Evolutionary conservation across 1,284 basidiomycete genomes (phyloP).

Genomic region (Fomitopsis schrenkii): DNA sequence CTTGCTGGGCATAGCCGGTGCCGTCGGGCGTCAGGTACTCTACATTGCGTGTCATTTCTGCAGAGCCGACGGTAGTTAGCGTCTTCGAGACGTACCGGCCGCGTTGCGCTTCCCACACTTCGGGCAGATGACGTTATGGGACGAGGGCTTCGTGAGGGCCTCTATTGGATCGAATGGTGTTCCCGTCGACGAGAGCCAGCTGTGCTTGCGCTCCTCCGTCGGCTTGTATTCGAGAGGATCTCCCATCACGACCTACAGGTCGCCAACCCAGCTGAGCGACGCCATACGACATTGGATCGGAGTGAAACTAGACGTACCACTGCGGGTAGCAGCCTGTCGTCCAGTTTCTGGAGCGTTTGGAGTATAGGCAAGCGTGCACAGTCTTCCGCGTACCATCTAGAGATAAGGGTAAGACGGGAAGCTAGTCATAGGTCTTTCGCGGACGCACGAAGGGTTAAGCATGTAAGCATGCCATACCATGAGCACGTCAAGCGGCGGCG

Average conservation of each 20-base stretch:
- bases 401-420: not conserved
- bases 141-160: constrained; percentile 15
- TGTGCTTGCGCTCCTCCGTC: constrained; percentile 13
- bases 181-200: constrained; percentile 27
- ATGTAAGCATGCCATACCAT: constrained; percentile 51
- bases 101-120: constrained; percentile 24
- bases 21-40: constrained; percentile 29
- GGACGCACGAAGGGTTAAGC: constrained; percentile 39
- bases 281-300: not conserved
- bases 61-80: not conserved
- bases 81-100: constrained; percentile 24
- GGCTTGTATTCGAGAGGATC: constrained; percentile 18
- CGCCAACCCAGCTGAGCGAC: not conserved
- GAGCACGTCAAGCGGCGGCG: constrained; percentile 43
- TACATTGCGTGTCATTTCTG: constrained; percentile 9
- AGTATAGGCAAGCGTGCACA: constrained; percentile 25
- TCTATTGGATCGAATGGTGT: constrained; percentile 34
- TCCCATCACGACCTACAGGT: constrained; percentile 5
- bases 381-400: constrained; percentile 41
- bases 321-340: constrained; percentile 17
- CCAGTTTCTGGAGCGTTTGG: constrained; percentile 18
- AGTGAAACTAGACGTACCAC: constrained; percentile 23
- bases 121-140: constrained; percentile 30
- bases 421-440: not conserved
- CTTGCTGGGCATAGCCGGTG: constrained; percentile 36